A percentile compares a stretch with the other conserved stretches of the same genome.
These are phyloP conservation scores for Echinochloa phyllopogon DNA, from an alignment of 176 grass and related monocot genomes.

Conservation along the genomic window DNA sequence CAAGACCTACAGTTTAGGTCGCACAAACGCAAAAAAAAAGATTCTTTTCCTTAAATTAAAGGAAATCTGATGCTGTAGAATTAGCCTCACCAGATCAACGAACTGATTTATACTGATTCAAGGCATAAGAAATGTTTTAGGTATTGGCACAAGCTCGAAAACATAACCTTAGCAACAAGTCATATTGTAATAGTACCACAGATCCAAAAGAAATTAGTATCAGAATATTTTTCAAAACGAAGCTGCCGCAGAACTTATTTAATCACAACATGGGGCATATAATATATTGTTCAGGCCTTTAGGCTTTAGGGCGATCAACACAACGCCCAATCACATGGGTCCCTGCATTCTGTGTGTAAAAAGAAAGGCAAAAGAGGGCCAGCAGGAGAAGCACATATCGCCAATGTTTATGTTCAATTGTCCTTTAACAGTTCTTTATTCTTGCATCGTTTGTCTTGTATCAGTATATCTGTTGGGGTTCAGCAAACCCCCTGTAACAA, in stretches of 20 bases:
- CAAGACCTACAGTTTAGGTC: too few species aligned
- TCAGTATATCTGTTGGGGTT: constrained; percentile 50
- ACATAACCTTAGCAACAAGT: not conserved
- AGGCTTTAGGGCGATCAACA: not conserved
- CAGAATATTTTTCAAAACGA: not conserved
- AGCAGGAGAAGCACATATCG: not conserved
- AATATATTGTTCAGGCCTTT: not conserved
- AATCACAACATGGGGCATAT: constrained; percentile 8
- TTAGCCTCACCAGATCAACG: too few species aligned
- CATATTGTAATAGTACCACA: not conserved
- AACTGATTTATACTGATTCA: not conserved
- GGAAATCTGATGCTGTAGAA: too few species aligned
- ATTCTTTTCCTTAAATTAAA: too few species aligned
- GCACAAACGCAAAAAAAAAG: too few species aligned
- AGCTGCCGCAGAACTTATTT: not conserved
- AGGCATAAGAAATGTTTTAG: not conserved
- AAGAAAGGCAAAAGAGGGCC: not conserved
- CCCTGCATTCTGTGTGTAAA: not conserved
- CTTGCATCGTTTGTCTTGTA: constrained; percentile 46
- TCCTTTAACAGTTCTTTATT: constrained; percentile 50
- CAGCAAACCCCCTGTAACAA: constrained; percentile 38
- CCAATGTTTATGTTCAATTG: constrained; percentile 38
- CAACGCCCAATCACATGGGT: not conserved
- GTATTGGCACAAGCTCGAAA: not conserved
- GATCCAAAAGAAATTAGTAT: not conserved